A percentile compares a stretch with the other conserved stretches of the same genome.
Conservation (phyloP, 2,329 filamentous ascomycete species). For the Dactylellina sp. region DNA sequence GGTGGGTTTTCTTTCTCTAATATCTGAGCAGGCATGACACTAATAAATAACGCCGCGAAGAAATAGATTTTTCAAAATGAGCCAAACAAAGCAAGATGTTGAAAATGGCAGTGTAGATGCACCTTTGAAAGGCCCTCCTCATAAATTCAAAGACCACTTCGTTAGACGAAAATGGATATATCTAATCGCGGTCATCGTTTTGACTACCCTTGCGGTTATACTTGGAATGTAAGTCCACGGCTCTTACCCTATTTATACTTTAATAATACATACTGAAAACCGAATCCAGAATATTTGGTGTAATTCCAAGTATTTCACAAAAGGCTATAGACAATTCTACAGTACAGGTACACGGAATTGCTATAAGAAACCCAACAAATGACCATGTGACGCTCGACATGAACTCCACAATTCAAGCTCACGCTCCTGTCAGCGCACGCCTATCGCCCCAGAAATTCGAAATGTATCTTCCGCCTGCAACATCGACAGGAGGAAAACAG, state of each 20-base stretch:
- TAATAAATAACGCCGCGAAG: no score
- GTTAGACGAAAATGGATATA: not conserved
- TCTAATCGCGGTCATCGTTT: not conserved
- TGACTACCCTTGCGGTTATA: not conserved
- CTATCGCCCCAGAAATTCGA: constrained; percentile 63
- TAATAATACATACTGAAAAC: not conserved
- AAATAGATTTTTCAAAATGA: no score
- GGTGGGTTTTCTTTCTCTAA: no score
- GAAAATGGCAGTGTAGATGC: no score
- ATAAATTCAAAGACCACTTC: not conserved
- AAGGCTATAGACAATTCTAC: constrained; percentile 69
- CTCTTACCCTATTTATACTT: not conserved
- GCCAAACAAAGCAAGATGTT: no score
- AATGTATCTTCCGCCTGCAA: constrained; percentile 69
- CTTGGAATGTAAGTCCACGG: not conserved
- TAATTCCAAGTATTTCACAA: constrained; percentile 71
- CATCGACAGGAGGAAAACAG: not conserved
- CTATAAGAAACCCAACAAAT: constrained; percentile 66
- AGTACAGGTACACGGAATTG: constrained; percentile 69
- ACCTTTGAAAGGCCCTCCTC: not conserved
- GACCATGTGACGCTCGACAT: constrained; percentile 68
- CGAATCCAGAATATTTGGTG: constrained; percentile 68
- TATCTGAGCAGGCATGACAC: no score
- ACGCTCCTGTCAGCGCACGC: constrained; percentile 65
- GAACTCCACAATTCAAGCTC: constrained; percentile 69